Base-by-base conservation (phyloP, 495 filamentous ascomycete genomes). In the Tuber melanosporum region DNA sequence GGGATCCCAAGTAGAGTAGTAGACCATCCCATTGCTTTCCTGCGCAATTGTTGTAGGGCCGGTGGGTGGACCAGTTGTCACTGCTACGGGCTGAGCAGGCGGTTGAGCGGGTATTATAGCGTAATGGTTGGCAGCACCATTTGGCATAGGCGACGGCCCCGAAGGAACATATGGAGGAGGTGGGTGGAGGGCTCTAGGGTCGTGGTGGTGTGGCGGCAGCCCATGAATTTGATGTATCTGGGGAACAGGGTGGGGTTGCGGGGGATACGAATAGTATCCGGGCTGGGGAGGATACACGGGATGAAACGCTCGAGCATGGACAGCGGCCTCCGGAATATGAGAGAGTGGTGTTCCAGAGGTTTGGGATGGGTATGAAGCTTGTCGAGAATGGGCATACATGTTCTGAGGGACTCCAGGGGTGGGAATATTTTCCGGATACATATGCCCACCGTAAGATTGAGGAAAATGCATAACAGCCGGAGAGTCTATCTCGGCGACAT, bases 21-120 rank as follows among this genome's bases (percentile, higher is more conserved):
- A 98, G 6, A 97, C 94, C 87, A 94, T 98, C 71, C 96, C 95
- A 78, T 95, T 94, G 78, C 90, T 89, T 85, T 98, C 95, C 82
- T 97, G 94, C 3, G 94, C 93, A 71, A 98, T 92, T 43, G 93
- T 91, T 79, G 89, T 91, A 12, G 89, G 84, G 74, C 90, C 89
- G 5, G 88, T 85, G 2, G 84, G 82, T 83, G 87, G 78, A 82
- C 88, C 84, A 70, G 86, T 80, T 45, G 78, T 83, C 81, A 87
- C 80, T 57, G 85, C 73, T 74, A 83, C 79, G 62, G 79, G 80
- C 75, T 85, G 79, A 82, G 83, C 82, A 78, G 91, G 81, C 10
- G 84, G 80, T 36, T 87, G 85, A 70, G 85, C 81, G 72, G 88
- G 85, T 45, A 87, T 85, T 7, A 81, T 82, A 80, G 79, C 87